Evolutionary conservation across 192 early-diverging fungal species (phyloP), one percentile per base, ranked within the genome.

Genomic region (Allomyces macrogynus): DNA sequence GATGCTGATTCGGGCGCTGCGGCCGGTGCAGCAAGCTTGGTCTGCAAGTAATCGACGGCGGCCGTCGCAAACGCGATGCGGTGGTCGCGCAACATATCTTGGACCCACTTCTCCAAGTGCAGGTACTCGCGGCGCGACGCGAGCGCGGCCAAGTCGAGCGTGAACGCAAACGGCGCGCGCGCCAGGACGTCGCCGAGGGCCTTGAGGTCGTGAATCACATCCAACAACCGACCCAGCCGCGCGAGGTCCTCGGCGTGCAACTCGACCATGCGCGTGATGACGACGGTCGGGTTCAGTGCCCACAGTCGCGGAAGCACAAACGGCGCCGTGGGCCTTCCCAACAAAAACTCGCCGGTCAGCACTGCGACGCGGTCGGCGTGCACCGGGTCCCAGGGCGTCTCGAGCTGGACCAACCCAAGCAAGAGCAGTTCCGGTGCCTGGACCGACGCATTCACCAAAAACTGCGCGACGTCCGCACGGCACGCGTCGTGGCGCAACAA

Each of bases 41-140:
- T 77, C 49, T 71, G 76, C 42, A 92, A 70, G 67, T 86, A 90
- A 23, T 90, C 86, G 61, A 92, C 71, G 69, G 88, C 89, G 0
- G 84, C 81, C 20, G 74, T 73, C 49, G 84, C 63, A 74, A 92
- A 92, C 12, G 69, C 27, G 49, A 84, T 81, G n/a, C 82, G 78
- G 43, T 82, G 76, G 8, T 82, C 76, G 9, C 68, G 62, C 12
- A 91, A 78, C 26, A 84, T 83, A 61, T 88, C 88, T 64, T 78
- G 80, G 10, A 92, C 70, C 89, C 89, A 92, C 70, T 89, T 90
- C 67, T 91, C 90, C 1, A 92, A 67, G 64, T 88, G 90, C 5
- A 92, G 69, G 62, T 83, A 87, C 65, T 90, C 86, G 24, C 87
- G 73, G 9, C 88, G 76, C 3, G 84, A 84, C 4, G 90, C 89